Base-by-base conservation (phyloP, 495 filamentous ascomycete genomes). In the Aspergillus egyptiacus region DNA sequence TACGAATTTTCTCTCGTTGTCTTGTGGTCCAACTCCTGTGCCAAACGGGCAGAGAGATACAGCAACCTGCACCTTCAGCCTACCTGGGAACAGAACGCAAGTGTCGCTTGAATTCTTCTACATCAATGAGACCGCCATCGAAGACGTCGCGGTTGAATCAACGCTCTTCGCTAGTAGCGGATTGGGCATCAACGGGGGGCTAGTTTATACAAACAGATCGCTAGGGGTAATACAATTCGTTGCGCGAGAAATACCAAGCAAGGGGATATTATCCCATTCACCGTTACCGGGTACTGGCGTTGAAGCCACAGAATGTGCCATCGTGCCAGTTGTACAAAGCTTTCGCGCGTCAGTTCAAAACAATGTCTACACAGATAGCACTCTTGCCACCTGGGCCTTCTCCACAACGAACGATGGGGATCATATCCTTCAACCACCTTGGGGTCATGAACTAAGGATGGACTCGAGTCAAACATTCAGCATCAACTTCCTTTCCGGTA, bases 251-350 rank as follows among this genome's bases (percentile, higher is more conserved):
- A 17, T n/a, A 22, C 2, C 18, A 13, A 13, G 30, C 3, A 33
- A 3, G 10, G 8, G 2, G 4, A 13, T 6, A 9, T 7, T 22
- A 6, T 1, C 36, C 36, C 2, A 7, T 6, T 4, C 15, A 23
- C 36, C 33, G n/a, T 15, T 20, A 18, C 5, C 34, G n/a, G 24
- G 8, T 5, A 27, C 24, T 4, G 8, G 24, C 24, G 53, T 31
- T 33, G 14, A 48, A 9, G 56, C 56, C 9, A 55, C 43, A 0
- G 48, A 59, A 38, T 59, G 56, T 24, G 7, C 33, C 10, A 18
- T 59, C 30, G 37, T 46, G 28, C 56, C 56, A 1, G 24, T 55
- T 9, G 34, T 55, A 3, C 56, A 32, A 3, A 55, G 48, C 20
- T 44, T 55, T 14, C 35, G 45, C 6, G n/a, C 56, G 9, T 23